A percentile compares a stretch with the other conserved stretches of the same genome.
Evolutionary conservation across 163 green algal species (phyloP).

Genomic region (Scenedesmus sp.): DNA sequence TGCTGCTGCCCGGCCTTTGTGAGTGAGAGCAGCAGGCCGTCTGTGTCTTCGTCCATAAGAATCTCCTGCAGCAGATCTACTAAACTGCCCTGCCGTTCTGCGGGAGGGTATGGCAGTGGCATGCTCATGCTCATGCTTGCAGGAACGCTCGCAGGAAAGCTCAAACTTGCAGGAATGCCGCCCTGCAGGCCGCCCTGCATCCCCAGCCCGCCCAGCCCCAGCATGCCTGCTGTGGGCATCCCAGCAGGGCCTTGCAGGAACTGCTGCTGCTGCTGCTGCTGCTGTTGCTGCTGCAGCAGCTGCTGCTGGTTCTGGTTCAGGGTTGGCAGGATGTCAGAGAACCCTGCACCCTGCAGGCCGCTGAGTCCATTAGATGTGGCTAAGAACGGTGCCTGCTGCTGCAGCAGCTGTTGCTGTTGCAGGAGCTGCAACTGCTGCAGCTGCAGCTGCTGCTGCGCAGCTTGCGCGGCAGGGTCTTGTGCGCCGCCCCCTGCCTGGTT

Average conservation of each 20-base stretch:
- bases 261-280: neutral
- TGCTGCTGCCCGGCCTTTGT: neutral
- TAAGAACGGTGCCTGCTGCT: neutral
- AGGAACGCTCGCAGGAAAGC: conserved; percentile 1
- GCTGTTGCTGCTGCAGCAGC: neutral
- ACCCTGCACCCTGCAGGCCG: neutral
- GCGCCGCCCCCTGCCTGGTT: neutral
- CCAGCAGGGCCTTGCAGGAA: neutral
- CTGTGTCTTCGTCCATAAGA: conserved; percentile 38
- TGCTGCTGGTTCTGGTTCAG: neutral
- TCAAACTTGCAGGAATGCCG: neutral
- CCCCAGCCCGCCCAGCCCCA: neutral
- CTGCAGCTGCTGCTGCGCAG: conserved; percentile 15
- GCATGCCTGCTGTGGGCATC: neutral
- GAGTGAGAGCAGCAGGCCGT: conserved; percentile 31
- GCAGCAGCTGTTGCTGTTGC: conserved; percentile 1
- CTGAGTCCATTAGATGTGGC: neutral
- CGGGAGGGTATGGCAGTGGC: neutral
- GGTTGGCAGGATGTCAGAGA: neutral
- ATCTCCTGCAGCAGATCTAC: conserved; percentile 45
- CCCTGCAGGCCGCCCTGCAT: neutral
- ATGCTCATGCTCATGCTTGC: conserved; percentile 2
- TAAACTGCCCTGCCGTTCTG: conserved; percentile 40
- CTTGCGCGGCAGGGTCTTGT: neutral
- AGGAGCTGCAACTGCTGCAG: neutral